Evolutionary conservation across 495 filamentous ascomycete genomes (phyloP).

Genomic region (Xylaria cubensis): DNA sequence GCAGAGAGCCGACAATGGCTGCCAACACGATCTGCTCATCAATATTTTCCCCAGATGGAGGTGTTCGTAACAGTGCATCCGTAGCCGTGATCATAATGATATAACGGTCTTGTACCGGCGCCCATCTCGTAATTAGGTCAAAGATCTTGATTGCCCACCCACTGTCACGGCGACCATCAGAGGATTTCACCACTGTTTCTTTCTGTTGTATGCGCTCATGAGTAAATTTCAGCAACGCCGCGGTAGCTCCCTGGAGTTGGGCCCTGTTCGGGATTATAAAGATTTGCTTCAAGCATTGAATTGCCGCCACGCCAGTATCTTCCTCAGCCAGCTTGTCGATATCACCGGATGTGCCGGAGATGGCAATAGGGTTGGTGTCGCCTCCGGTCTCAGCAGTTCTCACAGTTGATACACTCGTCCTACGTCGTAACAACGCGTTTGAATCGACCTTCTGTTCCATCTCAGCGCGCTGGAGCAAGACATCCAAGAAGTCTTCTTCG

Average conservation of each 20-base stretch:
- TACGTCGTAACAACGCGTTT: conserved; percentile 63
- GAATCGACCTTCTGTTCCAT: conserved; percentile 69
- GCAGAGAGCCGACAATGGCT: conserved; percentile 76
- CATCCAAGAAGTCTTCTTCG: conserved; percentile 69
- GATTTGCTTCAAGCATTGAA: conserved; percentile 81
- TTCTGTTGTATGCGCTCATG: conserved; percentile 60
- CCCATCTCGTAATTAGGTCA: conserved; percentile 78
- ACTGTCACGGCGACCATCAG: conserved; percentile 46
- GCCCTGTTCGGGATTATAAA: conserved; percentile 76
- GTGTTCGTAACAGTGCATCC: conserved; percentile 70
- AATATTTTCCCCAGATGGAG: conserved; percentile 69
- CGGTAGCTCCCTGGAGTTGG: conserved; percentile 77
- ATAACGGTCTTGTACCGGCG: conserved; percentile 90
- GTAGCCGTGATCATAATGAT: conserved; percentile 81
- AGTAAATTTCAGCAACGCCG: conserved; percentile 74
- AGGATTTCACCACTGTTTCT: conserved; percentile 49
- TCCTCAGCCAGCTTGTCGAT: conserved; percentile 86
- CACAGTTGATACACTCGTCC: conserved; percentile 81
- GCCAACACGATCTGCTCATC: conserved; percentile 73
- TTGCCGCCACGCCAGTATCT: conserved; percentile 80
- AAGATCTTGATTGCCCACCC: conserved; percentile 84
- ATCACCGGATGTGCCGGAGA: conserved; percentile 77
- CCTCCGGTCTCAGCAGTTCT: conserved; percentile 69
- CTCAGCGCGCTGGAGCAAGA: conserved; percentile 65
- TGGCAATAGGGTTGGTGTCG: conserved; percentile 70